Percentiles rank a stretch among this genome's conserved stretches.
Conservation (phyloP, 805 yeast species). For the Ogataea pini region DNA sequence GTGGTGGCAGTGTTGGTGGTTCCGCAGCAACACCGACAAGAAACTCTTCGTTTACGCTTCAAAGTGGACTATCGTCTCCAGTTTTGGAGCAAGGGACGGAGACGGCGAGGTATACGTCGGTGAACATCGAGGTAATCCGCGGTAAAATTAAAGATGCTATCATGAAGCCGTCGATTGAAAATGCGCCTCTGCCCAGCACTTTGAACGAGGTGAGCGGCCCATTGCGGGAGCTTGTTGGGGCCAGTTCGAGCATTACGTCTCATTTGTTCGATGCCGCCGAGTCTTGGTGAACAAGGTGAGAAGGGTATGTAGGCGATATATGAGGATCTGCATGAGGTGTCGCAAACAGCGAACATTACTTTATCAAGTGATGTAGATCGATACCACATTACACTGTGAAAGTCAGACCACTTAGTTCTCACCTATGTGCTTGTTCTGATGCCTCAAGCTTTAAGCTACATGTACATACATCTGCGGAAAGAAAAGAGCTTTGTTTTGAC, state of each 20-base stretch:
- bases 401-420: not conserved
- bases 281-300: not conserved
- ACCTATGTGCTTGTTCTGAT: not conserved
- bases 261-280: constrained; percentile 2
- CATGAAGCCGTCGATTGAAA: constrained; percentile 16
- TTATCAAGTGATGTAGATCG: too few relatives aligned
- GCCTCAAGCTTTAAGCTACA: not conserved
- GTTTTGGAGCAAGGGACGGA: constrained; percentile 12
- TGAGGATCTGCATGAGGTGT: not conserved
- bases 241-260: constrained; percentile 12
- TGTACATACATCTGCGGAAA: not conserved
- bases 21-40: constrained; percentile 5
- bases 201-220: not conserved
- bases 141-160: constrained; percentile 13
- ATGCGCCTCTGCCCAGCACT: constrained; percentile 17
- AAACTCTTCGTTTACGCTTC: constrained; percentile 2
- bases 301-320: not conserved
- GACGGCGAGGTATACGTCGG: constrained; percentile 23
- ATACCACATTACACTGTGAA: not conserved
- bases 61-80: constrained; percentile 18
- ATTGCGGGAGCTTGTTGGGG: constrained; percentile 9
- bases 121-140: constrained; percentile 17
- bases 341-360: too few relatives aligned
- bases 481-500: not conserved
- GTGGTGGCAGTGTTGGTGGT: not conserved